These are phyloP conservation scores for Amniculicola lignicola DNA, from an alignment of 495 filamentous ascomycete species.

Conservation along the genomic window DNA sequence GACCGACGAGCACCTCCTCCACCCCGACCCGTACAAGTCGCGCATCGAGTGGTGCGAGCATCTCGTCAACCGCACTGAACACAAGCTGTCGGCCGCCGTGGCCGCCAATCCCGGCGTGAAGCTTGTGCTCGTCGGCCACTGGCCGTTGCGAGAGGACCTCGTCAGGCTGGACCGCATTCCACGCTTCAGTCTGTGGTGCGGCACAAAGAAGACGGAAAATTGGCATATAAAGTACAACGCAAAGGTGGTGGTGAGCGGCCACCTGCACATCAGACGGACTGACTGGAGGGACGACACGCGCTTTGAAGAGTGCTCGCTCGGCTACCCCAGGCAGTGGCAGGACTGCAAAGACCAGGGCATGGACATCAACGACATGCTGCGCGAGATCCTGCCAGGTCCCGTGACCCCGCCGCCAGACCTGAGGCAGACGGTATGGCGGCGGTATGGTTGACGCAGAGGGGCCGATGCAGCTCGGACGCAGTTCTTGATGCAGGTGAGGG, in stretches of 20 bases:
- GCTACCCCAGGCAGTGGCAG: slow-evolving; percentile 45
- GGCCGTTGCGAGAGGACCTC: slow-evolving; percentile 44
- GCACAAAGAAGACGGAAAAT: slow-evolving; percentile 42
- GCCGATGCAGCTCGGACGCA: no score
- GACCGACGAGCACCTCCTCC: slow-evolving; percentile 41
- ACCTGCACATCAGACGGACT: slow-evolving; percentile 42
- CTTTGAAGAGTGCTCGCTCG: slow-evolving; percentile 42
- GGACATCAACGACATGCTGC: slow-evolving; percentile 40
- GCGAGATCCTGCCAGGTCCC: slow-evolving; percentile 43
- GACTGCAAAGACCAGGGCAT: slow-evolving; percentile 38
- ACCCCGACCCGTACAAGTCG: slow-evolving; percentile 38
- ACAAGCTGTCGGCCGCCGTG: slow-evolving; percentile 37
- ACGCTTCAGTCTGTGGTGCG: slow-evolving; percentile 43
- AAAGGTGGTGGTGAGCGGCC: slow-evolving; percentile 43
- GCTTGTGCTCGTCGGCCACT: slow-evolving; percentile 41
- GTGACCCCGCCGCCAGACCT: slow-evolving; percentile 12
- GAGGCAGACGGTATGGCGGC: slow-evolving; percentile 26
- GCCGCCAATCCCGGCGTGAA: slow-evolving; percentile 30
- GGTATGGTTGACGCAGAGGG: slow-evolving; percentile 12
- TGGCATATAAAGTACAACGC: slow-evolving; percentile 43
- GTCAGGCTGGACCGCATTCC: slow-evolving; percentile 40
- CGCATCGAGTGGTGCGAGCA: slow-evolving; percentile 41
- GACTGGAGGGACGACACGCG: slow-evolving; percentile 43
- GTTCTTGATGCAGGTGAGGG: no score
- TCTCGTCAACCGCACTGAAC: slow-evolving; percentile 33